Conservation (phyloP, 768 basidiomycete genomes). For the Mycena rebaudengoi region DNA sequence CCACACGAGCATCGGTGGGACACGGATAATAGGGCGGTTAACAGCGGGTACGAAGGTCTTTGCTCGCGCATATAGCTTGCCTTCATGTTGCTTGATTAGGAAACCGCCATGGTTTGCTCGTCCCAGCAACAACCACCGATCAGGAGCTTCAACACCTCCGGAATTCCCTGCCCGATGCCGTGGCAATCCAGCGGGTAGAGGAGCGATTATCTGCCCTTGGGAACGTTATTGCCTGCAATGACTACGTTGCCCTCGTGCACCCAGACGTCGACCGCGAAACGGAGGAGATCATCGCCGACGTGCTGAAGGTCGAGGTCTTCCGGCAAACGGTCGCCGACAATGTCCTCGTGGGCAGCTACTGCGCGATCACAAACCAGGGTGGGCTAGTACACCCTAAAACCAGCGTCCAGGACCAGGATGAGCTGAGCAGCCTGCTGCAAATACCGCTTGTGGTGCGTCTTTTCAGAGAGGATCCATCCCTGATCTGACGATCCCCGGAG, state of each 20-base stretch:
- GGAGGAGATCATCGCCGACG: slow-evolving; percentile 99
- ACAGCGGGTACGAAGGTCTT: slow-evolving; percentile 74
- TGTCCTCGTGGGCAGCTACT: slow-evolving; percentile 96
- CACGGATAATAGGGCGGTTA: slow-evolving; percentile 91
- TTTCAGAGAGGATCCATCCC: neutral
- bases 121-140: slow-evolving; percentile 95
- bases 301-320: slow-evolving; percentile 99
- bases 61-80: neutral
- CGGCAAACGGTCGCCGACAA: slow-evolving; percentile 97
- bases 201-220: slow-evolving; percentile 97
- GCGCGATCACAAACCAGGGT: slow-evolving; percentile 95
- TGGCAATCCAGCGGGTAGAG: slow-evolving; percentile 95
- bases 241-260: slow-evolving; percentile 98
- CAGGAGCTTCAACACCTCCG: slow-evolving; percentile 98
- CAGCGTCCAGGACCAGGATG: slow-evolving; percentile 96
- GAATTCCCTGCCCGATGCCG: slow-evolving; percentile 92
- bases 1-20: slow-evolving; percentile 94
- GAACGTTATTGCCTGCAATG: slow-evolving; percentile 98
- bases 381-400: slow-evolving; percentile 98
- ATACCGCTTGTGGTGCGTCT: slow-evolving; percentile 89
- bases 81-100: slow-evolving; percentile 52
- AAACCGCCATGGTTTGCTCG: slow-evolving; percentile 96
- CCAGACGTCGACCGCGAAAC: slow-evolving; percentile 98
- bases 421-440: slow-evolving; percentile 92
- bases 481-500: slow-evolving; percentile 47